Evolutionary conservation across 768 basidiomycete genomes (phyloP), one percentile per base, ranked within the genome.

Genomic region (Russula dissimulans): DNA sequence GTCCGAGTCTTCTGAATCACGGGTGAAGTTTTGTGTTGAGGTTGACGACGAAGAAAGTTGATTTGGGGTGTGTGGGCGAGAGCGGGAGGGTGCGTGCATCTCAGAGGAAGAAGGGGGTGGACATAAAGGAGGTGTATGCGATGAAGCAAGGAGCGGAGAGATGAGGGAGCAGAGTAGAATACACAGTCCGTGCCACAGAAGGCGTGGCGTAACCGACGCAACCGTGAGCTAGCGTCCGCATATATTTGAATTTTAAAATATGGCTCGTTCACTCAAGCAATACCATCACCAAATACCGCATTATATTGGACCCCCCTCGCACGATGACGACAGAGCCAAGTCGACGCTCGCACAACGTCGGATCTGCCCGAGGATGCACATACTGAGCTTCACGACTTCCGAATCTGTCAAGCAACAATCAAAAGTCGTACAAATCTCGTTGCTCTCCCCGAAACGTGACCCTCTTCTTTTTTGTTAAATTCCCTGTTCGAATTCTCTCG

Each of bases 341-440:
- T 39, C 47, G 11, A 32, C 36, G 29, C 8, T 15, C 5, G n/a
- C 31, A 29, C 46, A 42, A 49, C 31, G 31, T 43, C 47, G 48
- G 56, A 38, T 47, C 45, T 39, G 34, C 36, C 55, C 55, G 55
- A 31, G 56, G 31, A 8, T 14, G 41, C 17, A 17, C 39, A n/a
- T 9, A 48, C 0, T 32, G n/a, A 17, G 50, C 45, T 29, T 5
- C 18, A 15, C n/a, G 5, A 49, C 47, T 57, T 44, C 51, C 32
- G 15, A 46, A 53, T 34, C 43, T 10, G 42, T 44, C 59, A 56
- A 38, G 17, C 89, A 49, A 9, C 10, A 10, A 36, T 55, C 54
- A 55, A 70, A 88, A 89, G 67, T 87, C 88, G 69, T 89, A 89
- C 71, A 89, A 64, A 63, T 89, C 88, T 34, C 82, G 83, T 60